Conservation (phyloP, 129 eudicot genomes). For the Centella asiatica region DNA sequence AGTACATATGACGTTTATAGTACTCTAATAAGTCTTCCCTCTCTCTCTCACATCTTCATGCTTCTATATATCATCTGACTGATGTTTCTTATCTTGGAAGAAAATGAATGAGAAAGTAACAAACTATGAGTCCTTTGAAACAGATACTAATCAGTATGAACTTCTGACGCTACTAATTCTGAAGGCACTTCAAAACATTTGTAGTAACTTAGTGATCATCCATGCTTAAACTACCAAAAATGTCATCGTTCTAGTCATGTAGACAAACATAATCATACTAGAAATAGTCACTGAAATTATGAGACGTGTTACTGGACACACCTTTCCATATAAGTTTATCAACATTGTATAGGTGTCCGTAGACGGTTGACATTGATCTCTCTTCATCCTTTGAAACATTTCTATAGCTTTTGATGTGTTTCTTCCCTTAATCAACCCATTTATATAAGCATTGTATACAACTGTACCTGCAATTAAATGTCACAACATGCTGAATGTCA, state of each 20-base stretch:
- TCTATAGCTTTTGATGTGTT: conserved; percentile 59
- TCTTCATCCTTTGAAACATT: conserved; percentile 75
- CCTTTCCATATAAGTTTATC: conserved; percentile 89
- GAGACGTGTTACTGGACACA: conserved; percentile 11
- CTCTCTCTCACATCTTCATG: too few relatives aligned
- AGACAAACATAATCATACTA: background rate
- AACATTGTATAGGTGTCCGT: conserved; percentile 81
- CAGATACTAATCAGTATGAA: too few relatives aligned
- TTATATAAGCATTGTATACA: conserved; percentile 80
- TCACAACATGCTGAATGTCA: background rate
- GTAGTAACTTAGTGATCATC: background rate
- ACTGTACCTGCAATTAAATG: conserved; percentile 43
- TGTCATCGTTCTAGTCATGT: background rate
- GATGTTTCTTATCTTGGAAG: too few relatives aligned
- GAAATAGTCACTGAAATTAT: background rate
- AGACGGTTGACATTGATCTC: conserved; percentile 69
- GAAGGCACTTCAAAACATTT: background rate
- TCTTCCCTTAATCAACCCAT: conserved; percentile 67
- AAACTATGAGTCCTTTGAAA: too few relatives aligned
- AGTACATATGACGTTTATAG: too few relatives aligned
- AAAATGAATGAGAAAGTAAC: too few relatives aligned
- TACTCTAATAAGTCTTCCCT: too few relatives aligned
- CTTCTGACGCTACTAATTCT: too few relatives aligned
- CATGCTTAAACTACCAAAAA: background rate
- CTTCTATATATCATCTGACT: too few relatives aligned